Evolutionary conservation across 257 asterid genomes (phyloP), one percentile per base, ranked within the genome.

Genomic region (Solanum virginianum): DNA sequence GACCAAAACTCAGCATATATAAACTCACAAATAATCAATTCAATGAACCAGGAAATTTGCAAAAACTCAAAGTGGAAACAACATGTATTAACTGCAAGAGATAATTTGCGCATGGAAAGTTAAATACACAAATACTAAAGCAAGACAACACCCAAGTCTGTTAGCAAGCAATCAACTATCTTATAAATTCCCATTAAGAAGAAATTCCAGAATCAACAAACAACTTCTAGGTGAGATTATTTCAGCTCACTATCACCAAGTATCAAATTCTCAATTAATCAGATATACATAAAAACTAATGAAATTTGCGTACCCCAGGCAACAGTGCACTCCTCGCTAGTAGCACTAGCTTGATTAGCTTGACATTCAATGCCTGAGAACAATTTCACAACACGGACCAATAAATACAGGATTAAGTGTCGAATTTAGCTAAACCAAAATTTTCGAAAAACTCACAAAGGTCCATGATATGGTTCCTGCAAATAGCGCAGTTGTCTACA

Each of bases 391-490:
- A 5, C 9, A 77, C 11, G 16, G 43, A 51, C 63, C 7, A 77
- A 51, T 26, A 79, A 79, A 79, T 16, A 79, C 43, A 75, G 1
- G 16, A 24, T 51, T 47, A 49, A 75, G 45, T 26, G 69, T 11
- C 54, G 12, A 59, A 75, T 39, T 63, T 22, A 26, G 1, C 16
- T 41, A 45, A 80, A 57, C 10, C 18, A 36, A 18, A 22, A 70
- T 2, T 59, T n/a, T 3, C 22, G 36, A 80, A 51, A 77, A 7
- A 86, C 98, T 88, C 86, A 94, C 98, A 93, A 2, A 93, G 96
- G 90, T 94, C 98, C 98, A 94, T 94, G 84, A 94, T 94, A 79
- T 94, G 98, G 70, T 94, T 94, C 90, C 97, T 88, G 91, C 97
- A 94, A 84, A 94, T 93, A 62, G 98, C 97, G 86, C 97, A 94